Percentiles rank a stretch among this genome's conserved stretches.
These are phyloP conservation scores for Monilinia fructigena DNA, from an alignment of 2,329 filamentous ascomycete genomes.

Conservation along the genomic window DNA sequence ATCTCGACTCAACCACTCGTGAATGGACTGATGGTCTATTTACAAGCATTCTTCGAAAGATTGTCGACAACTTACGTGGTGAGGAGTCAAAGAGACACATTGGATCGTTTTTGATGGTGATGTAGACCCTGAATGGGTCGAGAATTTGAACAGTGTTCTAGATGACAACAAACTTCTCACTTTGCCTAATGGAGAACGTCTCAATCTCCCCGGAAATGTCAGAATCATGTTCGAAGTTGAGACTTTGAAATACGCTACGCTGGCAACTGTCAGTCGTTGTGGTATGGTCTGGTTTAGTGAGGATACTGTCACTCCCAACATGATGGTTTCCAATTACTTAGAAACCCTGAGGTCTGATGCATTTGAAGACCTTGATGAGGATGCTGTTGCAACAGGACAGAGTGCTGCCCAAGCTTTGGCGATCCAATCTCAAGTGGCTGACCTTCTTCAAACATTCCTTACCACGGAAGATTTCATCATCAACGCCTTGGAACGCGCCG, in stretches of 20 bases:
- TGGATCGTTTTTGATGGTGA: constrained; percentile 99
- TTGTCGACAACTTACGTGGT: constrained; percentile 96
- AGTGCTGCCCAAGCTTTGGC: constrained; percentile 75
- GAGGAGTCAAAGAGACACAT: constrained; percentile 93
- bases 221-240: constrained; percentile 99
- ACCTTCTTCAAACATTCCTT: constrained; percentile 73
- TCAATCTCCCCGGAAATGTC: constrained; percentile 90
- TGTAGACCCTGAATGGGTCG: constrained; percentile 98
- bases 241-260: constrained; percentile 92
- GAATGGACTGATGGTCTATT: constrained; percentile 99
- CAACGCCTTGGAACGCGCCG: constrained; percentile 72
- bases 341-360: constrained; percentile 76
- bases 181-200: constrained; percentile 93
- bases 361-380: constrained; percentile 95
- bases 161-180: constrained; percentile 99
- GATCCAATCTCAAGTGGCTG: constrained; percentile 76
- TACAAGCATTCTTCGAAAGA: constrained; percentile 95
- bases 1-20: constrained; percentile 89
- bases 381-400: constrained; percentile 73
- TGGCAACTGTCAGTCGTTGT: constrained; percentile 98
- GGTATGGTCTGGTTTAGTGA: constrained; percentile 99
- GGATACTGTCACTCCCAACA: constrained; percentile 87
- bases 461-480: constrained; percentile 77
- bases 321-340: constrained; percentile 93
- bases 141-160: constrained; percentile 98